phyloP scores from a whole-genome alignment of 257 asterid genomes.

The Eustoma russellianum region DNA sequence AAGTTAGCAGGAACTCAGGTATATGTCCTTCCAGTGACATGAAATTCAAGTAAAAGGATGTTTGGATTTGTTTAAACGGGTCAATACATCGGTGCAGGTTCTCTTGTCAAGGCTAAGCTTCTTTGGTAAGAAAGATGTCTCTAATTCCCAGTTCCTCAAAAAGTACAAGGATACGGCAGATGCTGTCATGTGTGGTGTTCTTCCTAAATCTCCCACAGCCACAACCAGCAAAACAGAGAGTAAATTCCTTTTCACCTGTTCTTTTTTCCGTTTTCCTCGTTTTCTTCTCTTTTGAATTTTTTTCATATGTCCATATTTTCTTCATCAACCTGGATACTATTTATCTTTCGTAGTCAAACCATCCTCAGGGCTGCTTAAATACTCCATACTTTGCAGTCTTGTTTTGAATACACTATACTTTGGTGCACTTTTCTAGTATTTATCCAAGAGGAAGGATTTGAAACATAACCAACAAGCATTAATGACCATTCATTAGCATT shows the following conservation, averaged over 20 bases:
- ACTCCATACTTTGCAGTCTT: too few relatives aligned
- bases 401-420: too few relatives aligned
- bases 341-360: too few relatives aligned
- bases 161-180: constrained; percentile 70
- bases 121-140: constrained; percentile 42
- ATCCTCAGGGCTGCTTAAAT: too few relatives aligned
- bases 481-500: too few relatives aligned
- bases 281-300: too few relatives aligned
- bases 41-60: not conserved
- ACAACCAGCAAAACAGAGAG: constrained; percentile 65
- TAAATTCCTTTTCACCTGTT: constrained; percentile 18
- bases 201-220: constrained; percentile 74
- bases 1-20: constrained; percentile 86
- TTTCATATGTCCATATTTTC: too few relatives aligned
- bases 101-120: constrained; percentile 65
- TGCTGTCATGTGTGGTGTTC: constrained; percentile 79
- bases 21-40: constrained; percentile 7
- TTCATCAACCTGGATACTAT: too few relatives aligned
- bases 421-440: too few relatives aligned
- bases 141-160: constrained; percentile 29
- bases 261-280: not conserved
- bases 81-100: constrained; percentile 40
- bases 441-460: too few relatives aligned
- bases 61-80: not conserved
- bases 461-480: too few relatives aligned